Conservation (phyloP, 176 grass and related monocot genomes). For the Eremochloa ophiuroides region DNA sequence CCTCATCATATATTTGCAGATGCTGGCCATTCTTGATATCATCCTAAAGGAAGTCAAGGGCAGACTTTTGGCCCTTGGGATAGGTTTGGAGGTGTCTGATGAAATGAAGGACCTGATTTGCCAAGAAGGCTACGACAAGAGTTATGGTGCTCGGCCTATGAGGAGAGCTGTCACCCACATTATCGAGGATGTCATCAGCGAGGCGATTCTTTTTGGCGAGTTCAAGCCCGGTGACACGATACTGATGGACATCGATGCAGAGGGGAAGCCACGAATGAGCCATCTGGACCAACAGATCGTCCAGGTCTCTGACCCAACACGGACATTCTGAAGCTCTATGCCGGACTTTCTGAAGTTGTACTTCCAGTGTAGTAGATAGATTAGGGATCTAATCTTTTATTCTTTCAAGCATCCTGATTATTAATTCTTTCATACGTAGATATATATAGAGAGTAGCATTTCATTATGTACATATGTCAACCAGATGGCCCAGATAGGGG, state of each 20-base stretch:
- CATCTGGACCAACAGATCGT: constrained; percentile 42
- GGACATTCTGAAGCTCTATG: constrained; percentile 32
- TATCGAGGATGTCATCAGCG: constrained; percentile 81
- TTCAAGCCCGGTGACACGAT: constrained; percentile 72
- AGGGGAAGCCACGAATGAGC: constrained; percentile 56
- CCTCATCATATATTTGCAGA: constrained; percentile 47
- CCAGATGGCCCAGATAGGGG: not conserved
- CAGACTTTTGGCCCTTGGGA: constrained; percentile 56
- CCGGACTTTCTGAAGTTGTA: constrained; percentile 29
- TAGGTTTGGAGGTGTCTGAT: constrained; percentile 72
- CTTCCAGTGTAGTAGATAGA: constrained; percentile 21
- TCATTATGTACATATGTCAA: constrained; percentile 35
- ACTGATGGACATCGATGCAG: constrained; percentile 56
- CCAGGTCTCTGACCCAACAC: constrained; percentile 53
- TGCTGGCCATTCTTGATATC: constrained; percentile 84
- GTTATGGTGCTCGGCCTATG: constrained; percentile 69
- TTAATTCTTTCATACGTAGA: constrained; percentile 42
- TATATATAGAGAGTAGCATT: not conserved
- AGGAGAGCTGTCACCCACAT: constrained; percentile 76
- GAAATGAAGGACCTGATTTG: constrained; percentile 72
- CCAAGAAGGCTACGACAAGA: constrained; percentile 76
- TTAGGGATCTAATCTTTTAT: constrained; percentile 39
- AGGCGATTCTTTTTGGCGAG: constrained; percentile 75
- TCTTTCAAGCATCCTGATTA: constrained; percentile 30
- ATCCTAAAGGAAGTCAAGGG: constrained; percentile 87